Percentiles rank a stretch among this genome's conserved stretches.
Evolutionary conservation across 2,329 filamentous ascomycete species (phyloP).

Genomic region (Colletotrichum tamarilloi): DNA sequence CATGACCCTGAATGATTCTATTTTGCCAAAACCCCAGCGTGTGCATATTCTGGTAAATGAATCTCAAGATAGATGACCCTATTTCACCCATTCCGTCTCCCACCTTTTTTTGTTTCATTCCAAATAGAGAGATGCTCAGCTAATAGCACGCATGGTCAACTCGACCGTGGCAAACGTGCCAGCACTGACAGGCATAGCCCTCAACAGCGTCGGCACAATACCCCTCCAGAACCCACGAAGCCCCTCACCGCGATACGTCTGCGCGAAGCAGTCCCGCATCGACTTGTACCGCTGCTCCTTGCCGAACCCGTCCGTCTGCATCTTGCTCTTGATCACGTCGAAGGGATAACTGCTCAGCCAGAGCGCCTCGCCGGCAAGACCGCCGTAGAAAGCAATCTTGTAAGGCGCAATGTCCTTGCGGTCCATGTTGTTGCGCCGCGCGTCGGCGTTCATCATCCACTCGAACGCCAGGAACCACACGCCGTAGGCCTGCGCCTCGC

Average conservation of each 20-base stretch:
- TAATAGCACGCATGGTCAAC: constrained; percentile 72
- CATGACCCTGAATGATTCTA: background rate
- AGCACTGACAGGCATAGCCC: constrained; percentile 96
- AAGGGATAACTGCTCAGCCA: constrained; percentile 96
- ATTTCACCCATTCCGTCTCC: background rate
- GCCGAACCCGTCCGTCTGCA: constrained; percentile 97
- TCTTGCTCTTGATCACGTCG: constrained; percentile 99
- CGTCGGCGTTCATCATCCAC: constrained; percentile 94
- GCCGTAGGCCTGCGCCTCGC: constrained; percentile 95
- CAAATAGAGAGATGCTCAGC: constrained; percentile 39
- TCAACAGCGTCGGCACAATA: constrained; percentile 87
- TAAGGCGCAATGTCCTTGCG: constrained; percentile 82
- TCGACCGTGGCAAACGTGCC: constrained; percentile 94
- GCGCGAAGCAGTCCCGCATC: constrained; percentile 90
- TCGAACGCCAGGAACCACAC: constrained; percentile 96
- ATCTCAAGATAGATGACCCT: background rate
- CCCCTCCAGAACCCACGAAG: constrained; percentile 93
- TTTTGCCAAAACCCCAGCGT: background rate
- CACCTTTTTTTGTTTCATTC: background rate
- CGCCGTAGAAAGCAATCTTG: constrained; percentile 93
- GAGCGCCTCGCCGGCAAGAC: constrained; percentile 90
- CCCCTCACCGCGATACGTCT: constrained; percentile 84
- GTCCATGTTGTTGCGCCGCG: constrained; percentile 77
- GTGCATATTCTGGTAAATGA: background rate
- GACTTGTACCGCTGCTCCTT: constrained; percentile 75